Evolutionary conservation across 2,329 filamentous ascomycete genomes (phyloP).

Genomic region (Stemphylium beticola): DNA sequence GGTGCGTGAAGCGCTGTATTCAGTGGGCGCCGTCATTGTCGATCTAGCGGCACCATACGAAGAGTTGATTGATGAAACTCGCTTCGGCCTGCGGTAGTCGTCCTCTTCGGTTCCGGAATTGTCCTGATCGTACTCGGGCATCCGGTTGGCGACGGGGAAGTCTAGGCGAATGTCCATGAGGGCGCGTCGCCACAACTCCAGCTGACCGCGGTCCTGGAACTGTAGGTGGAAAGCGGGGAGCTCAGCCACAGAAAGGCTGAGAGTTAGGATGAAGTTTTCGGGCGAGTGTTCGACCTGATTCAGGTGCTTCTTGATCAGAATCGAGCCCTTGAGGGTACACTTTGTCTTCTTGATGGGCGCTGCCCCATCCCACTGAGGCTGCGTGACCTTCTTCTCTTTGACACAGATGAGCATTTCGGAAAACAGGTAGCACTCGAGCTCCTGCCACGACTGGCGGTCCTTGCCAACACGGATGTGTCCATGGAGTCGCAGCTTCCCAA

Average conservation of each 20-base stretch:
- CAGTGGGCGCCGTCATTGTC: slow-evolving; percentile 84
- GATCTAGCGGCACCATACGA: slow-evolving; percentile 83
- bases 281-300: slow-evolving; percentile 78
- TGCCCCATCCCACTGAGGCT: slow-evolving; percentile 70
- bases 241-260: slow-evolving; percentile 89
- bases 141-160: slow-evolving; percentile 63
- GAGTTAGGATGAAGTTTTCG: slow-evolving; percentile 84
- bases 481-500: slow-evolving; percentile 89
- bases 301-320: slow-evolving; percentile 96
- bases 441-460: slow-evolving; percentile 95
- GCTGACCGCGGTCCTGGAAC: slow-evolving; percentile 81
- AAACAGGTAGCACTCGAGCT: slow-evolving; percentile 95
- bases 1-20: slow-evolving; percentile 76
- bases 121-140: slow-evolving; percentile 78
- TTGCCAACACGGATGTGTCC: slow-evolving; percentile 93
- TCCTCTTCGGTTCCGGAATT: slow-evolving; percentile 87
- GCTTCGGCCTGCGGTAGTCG: slow-evolving; percentile 72
- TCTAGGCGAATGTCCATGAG: slow-evolving; percentile 81
- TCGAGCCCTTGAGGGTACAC: slow-evolving; percentile 94
- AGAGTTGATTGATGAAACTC: slow-evolving; percentile 84
- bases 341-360: slow-evolving; percentile 67
- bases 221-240: slow-evolving; percentile 92
- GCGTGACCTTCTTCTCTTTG: slow-evolving; percentile 85
- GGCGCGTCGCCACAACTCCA: slow-evolving; percentile 90
- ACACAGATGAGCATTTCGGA: slow-evolving; percentile 99